phyloP scores from a whole-genome alignment of 192 early-diverging fungal genomes.

The Piromyces finnis region DNA sequence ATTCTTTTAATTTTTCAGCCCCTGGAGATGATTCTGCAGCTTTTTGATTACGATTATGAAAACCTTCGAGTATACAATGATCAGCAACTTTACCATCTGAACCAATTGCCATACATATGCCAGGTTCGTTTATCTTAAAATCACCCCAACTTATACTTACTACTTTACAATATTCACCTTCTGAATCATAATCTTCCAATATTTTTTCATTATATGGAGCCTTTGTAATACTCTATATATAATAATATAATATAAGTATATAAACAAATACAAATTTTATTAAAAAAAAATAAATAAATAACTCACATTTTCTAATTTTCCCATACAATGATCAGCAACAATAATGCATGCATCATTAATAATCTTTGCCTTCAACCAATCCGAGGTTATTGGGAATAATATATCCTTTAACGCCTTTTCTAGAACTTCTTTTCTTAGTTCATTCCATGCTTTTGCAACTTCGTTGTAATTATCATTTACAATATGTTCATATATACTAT shows the following conservation, averaged over 20 bases:
- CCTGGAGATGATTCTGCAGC: conserved; percentile 7
- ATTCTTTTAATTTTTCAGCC: conserved; percentile 24
- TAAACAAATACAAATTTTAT: background rate
- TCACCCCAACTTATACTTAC: conserved; percentile 55
- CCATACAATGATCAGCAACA: conserved; percentile 44
- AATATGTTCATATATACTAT: conserved; percentile 25
- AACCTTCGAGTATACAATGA: conserved; percentile 37
- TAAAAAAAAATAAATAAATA: too few species aligned
- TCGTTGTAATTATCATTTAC: conserved; percentile 39
- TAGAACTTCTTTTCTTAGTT: conserved; percentile 43
- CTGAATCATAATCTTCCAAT: conserved; percentile 17
- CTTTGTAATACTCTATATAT: conserved; percentile 39
- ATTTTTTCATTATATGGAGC: conserved; percentile 22
- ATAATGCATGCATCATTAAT: conserved; percentile 48
- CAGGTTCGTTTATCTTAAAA: conserved; percentile 30
- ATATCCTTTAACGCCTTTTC: conserved; percentile 38
- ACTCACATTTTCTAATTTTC: conserved; percentile 31
- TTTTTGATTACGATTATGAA: conserved; percentile 13
- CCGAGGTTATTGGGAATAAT: conserved; percentile 50
- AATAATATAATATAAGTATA: conserved; percentile 3
- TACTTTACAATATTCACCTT: conserved; percentile 12
- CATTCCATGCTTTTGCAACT: conserved; percentile 56
- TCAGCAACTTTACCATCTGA: conserved; percentile 54
- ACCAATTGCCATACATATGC: conserved; percentile 50
- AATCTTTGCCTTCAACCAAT: conserved; percentile 57